A percentile compares a stretch with the other conserved stretches of the same genome.
Evolutionary conservation across 768 basidiomycete genomes (phyloP).

Genomic region (Lentinula sp.): DNA sequence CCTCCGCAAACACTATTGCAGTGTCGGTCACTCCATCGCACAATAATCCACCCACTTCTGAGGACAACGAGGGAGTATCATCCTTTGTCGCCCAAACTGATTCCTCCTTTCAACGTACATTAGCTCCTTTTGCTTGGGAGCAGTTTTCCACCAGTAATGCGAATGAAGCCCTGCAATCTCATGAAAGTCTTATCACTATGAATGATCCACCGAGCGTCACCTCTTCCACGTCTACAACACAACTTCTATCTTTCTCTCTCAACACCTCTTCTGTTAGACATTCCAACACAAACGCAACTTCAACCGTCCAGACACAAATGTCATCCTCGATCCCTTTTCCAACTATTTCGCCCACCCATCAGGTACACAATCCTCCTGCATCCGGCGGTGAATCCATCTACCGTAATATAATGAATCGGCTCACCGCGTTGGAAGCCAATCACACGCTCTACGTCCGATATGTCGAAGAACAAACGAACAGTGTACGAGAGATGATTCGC

Average conservation of each 20-base stretch:
- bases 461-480: conserved; percentile 81
- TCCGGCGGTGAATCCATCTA: conserved; percentile 87
- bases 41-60: not conserved
- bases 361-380: conserved; percentile 5
- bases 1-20: not conserved
- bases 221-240: not conserved
- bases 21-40: not conserved
- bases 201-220: not conserved
- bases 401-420: conserved; percentile 91
- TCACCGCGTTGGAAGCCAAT: conserved; percentile 80
- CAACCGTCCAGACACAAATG: conserved; percentile 2
- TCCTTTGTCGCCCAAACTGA: not conserved
- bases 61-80: not conserved
- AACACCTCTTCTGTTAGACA: not conserved
- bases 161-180: not conserved
- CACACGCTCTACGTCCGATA: conserved; percentile 81
- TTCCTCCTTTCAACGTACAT: not conserved
- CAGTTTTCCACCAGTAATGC: not conserved
- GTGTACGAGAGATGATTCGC: conserved; percentile 67
- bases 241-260: not conserved
- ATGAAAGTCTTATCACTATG: not conserved
- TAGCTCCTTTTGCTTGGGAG: not conserved
- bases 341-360: conserved; percentile 5
- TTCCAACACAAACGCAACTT: not conserved
- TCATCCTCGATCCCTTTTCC: not conserved